Conservation (phyloP, 441 rosid genomes). For the Theobroma grandiflorum region DNA sequence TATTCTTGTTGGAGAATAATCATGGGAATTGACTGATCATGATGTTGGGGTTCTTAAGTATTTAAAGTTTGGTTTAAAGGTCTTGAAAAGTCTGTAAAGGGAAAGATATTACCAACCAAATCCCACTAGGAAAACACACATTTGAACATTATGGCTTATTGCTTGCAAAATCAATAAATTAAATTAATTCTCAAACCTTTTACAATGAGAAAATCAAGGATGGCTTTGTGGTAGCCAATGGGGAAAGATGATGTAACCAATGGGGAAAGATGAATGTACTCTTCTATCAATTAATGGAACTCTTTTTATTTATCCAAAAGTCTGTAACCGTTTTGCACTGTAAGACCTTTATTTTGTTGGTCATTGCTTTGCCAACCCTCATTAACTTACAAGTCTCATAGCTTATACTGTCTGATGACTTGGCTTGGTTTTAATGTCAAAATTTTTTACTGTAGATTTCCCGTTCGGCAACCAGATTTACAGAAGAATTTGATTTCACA, state of each 20-base stretch:
- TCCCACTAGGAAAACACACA: not conserved
- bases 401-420: not conserved
- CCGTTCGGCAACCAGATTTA: constrained; percentile 33
- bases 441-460: constrained; percentile 34
- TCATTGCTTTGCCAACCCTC: not conserved
- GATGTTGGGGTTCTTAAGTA: not conserved
- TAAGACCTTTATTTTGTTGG: not conserved
- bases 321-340: not conserved
- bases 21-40: not conserved
- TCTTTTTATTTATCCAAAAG: not conserved
- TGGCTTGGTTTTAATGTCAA: constrained; percentile 14
- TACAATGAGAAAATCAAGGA: not conserved
- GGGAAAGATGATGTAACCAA: no score
- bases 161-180: not conserved
- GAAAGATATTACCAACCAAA: not conserved
- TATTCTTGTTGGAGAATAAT: not conserved
- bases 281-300: not conserved
- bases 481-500: constrained; percentile 48
- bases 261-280: not conserved
- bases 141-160: not conserved
- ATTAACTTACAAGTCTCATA: not conserved
- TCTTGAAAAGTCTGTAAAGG: not conserved
- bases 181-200: not conserved
- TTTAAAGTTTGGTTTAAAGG: not conserved
- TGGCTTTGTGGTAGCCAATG: not conserved